Evolutionary conservation across 2,329 filamentous ascomycete species (phyloP).

Genomic region (Ceratocystiopsis sp.): DNA sequence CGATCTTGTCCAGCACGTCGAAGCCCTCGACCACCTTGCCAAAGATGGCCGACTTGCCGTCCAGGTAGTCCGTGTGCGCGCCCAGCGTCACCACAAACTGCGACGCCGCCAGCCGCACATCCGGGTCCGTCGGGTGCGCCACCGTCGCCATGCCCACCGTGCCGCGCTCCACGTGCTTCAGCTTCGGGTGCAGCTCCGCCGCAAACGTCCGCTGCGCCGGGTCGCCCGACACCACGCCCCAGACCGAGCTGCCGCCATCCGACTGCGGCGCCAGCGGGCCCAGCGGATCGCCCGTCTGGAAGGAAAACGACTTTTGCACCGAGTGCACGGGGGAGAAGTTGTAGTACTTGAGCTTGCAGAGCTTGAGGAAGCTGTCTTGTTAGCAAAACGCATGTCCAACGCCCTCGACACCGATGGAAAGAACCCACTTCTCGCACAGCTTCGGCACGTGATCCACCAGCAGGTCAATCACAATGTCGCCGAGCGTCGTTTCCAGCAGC

Average conservation of each 20-base stretch:
- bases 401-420: conserved; percentile 45
- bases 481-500: conserved; percentile 77
- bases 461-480: conserved; percentile 90
- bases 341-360: conserved; percentile 98
- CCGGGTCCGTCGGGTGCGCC: conserved; percentile 56
- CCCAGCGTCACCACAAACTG: conserved; percentile 90
- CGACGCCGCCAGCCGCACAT: conserved; percentile 67
- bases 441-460: conserved; percentile 77
- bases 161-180: conserved; percentile 77
- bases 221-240: conserved; percentile 57
- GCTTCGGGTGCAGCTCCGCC: conserved; percentile 69
- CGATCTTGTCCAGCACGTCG: conserved; percentile 85
- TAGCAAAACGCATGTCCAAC: conserved; percentile 47
- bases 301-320: conserved; percentile 88
- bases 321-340: conserved; percentile 89
- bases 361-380: conserved; percentile 71
- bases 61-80: conserved; percentile 75
- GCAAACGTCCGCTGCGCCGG: conserved; percentile 59
- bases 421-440: conserved; percentile 84
- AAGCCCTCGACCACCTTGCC: conserved; percentile 93
- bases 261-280: conserved; percentile 71
- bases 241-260: conserved; percentile 86
- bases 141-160: conserved; percentile 97
- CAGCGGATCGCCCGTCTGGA: conserved; percentile 88
- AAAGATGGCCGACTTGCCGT: conserved; percentile 89